Percentiles rank a stretch among this genome's conserved stretches.
These are phyloP conservation scores for Calonectria fujianensis DNA, from an alignment of 2,329 filamentous ascomycete genomes.

Conservation along the genomic window DNA sequence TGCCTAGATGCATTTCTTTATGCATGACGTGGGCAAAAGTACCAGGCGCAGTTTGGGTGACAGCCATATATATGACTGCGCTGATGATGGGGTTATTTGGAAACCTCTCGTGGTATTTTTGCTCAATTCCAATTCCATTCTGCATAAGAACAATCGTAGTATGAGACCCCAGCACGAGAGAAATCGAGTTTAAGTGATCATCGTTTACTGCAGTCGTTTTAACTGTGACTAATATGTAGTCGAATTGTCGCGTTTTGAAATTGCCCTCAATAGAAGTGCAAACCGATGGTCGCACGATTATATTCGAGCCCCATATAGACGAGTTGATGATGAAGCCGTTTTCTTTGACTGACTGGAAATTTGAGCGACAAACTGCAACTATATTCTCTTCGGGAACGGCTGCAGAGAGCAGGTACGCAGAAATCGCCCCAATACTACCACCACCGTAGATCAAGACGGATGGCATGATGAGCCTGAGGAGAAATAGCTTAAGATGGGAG, in stretches of 20 bases:
- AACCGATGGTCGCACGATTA: slow-evolving; percentile 4
- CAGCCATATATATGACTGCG: slow-evolving; percentile 15
- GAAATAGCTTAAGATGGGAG: background rate
- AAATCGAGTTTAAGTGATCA: background rate
- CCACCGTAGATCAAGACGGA: slow-evolving; percentile 20
- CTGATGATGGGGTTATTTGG: slow-evolving; percentile 30
- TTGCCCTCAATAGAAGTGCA: background rate
- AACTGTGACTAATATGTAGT: slow-evolving; percentile 17
- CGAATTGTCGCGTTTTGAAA: background rate
- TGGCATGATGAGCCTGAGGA: background rate
- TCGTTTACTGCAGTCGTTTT: slow-evolving; percentile 11
- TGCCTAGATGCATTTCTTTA: slow-evolving; percentile 8
- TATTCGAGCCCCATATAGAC: background rate
- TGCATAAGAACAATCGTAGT: slow-evolving; percentile 27
- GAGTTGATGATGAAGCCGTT: slow-evolving; percentile 23
- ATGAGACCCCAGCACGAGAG: background rate
- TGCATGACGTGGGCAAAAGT: slow-evolving; percentile 2
- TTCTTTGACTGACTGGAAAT: background rate
- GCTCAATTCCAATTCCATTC: slow-evolving; percentile 24
- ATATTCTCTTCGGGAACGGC: background rate
- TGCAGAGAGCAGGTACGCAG: slow-evolving; percentile 20
- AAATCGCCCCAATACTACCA: slow-evolving; percentile 15
- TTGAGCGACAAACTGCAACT: slow-evolving; percentile 24
- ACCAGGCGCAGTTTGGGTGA: slow-evolving; percentile 15
- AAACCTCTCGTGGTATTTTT: slow-evolving; percentile 16